A percentile compares a stretch with the other conserved stretches of the same genome.
phyloP scores from a whole-genome alignment of 108 stramenopile genomes.

The Fistulifera pelliculosa region DNA sequence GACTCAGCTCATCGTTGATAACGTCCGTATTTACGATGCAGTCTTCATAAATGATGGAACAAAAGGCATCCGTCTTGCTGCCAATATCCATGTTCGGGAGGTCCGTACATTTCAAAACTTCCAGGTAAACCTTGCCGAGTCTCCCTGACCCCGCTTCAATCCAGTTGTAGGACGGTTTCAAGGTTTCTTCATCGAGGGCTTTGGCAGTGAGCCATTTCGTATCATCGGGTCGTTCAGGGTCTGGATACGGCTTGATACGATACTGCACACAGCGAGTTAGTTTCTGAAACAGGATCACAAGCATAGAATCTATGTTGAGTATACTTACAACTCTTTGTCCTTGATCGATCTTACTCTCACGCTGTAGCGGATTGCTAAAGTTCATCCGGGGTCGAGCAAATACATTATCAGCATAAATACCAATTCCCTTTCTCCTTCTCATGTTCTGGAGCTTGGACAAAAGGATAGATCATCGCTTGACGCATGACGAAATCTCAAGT shows the following conservation, averaged over 20 bases:
- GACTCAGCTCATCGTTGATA: slow-evolving; percentile 63
- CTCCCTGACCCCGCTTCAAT: slow-evolving; percentile 57
- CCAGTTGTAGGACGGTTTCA: slow-evolving; percentile 28
- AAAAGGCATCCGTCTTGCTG: slow-evolving; percentile 74
- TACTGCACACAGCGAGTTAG: slow-evolving; percentile 14
- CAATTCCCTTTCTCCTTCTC: slow-evolving; percentile 12
- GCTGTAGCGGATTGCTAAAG: slow-evolving; percentile 3
- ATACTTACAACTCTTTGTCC: background rate
- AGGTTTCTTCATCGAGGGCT: slow-evolving; percentile 23
- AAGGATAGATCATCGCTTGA: slow-evolving; percentile 10
- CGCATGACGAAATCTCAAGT: slow-evolving; percentile 8
- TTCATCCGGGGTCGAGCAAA: slow-evolving; percentile 13
- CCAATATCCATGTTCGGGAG: slow-evolving; percentile 46
- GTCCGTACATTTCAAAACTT: slow-evolving; percentile 56
- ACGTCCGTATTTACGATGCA: slow-evolving; percentile 27
- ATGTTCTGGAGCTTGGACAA: slow-evolving; percentile 9
- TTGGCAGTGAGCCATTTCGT: slow-evolving; percentile 34
- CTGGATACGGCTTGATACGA: slow-evolving; percentile 48
- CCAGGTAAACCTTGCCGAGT: slow-evolving; percentile 56
- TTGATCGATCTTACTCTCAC: slow-evolving; percentile 11
- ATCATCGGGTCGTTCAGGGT: slow-evolving; percentile 38
- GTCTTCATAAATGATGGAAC: slow-evolving; percentile 15
- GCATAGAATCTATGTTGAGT: background rate
- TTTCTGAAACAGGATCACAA: background rate
- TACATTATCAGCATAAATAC: slow-evolving; percentile 19